These are phyloP conservation scores for Steccherinum ochraceum DNA, from an alignment of 768 basidiomycete genomes.

Conservation along the genomic window DNA sequence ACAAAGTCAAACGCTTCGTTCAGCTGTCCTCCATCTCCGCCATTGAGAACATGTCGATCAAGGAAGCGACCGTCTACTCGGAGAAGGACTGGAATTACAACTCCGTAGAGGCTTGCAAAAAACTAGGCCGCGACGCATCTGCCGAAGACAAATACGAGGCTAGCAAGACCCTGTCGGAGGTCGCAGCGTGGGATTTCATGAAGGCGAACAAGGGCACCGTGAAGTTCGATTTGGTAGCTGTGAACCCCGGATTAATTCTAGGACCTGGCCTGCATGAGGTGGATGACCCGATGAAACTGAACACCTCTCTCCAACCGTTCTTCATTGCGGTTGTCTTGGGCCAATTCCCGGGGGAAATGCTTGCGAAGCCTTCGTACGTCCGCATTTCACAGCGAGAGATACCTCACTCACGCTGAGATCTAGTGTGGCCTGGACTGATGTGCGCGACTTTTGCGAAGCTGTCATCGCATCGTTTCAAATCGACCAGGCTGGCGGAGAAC, in stretches of 20 bases:
- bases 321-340: background rate
- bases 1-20: slow-evolving; percentile 50
- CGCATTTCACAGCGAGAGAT: background rate
- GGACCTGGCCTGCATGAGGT: background rate
- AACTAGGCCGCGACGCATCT: no score
- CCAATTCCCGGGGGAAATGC: background rate
- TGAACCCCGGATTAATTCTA: background rate
- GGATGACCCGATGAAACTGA: background rate
- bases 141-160: background rate
- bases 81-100: slow-evolving; percentile 44
- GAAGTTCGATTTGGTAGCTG: slow-evolving; percentile 10
- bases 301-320: background rate
- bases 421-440: background rate
- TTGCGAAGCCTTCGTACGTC: background rate
- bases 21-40: slow-evolving; percentile 54
- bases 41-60: slow-evolving; percentile 25
- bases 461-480: background rate
- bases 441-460: background rate
- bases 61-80: slow-evolving; percentile 25
- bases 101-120: no score
- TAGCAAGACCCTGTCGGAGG: background rate
- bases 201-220: slow-evolving; percentile 3
- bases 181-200: slow-evolving; percentile 4
- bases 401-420: background rate
- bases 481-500: background rate